Evolutionary conservation across 106 monocot genomes (phyloP), one percentile per base, ranked within the genome.

Genomic region (Hemerocallis citrina): DNA sequence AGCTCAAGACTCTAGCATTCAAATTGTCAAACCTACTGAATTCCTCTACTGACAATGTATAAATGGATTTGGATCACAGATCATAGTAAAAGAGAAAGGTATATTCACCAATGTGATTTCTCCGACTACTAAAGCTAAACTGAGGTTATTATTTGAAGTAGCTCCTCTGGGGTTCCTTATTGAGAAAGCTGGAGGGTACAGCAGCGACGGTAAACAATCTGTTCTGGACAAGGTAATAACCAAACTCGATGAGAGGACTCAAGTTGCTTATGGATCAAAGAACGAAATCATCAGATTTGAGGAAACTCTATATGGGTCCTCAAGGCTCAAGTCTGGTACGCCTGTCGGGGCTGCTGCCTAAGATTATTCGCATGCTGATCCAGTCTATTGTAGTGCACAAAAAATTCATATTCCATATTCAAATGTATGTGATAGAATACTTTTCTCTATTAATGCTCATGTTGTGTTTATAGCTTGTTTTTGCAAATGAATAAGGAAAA

Each of bases 241-340:
- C 34, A 40, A 46, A 4, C 90, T 95, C 2, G 95, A 95, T 62
- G 95, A 95, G 50, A 63, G 95, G 40, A 90, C 86, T 10, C 90
- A 95, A 37, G 95, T 95, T 7, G 90, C 95, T 1, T 95, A 90
- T 52, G 90, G 95, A 17, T 95, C 95, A 28, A 90, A 84, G 84
- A 95, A 95, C 54, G 95, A 95, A 59, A 90, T 95, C 63, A 95
- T 90, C 74, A 73, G 95, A 29, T 95, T 95, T 62, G 95, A 95
- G 55, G 90, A 95, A 58, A 95, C 86, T 31, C 56, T 95, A 8
- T 90, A 84, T 50, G 95, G 95, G 0, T 86, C 95, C 35, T 90
- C 95, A 8, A 80, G 90, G 33, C 83, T 95, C 40, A 75, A 75
- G 64, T 58, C 85, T 6, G 75, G 72, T 5, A 43, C 77, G 5